Conservation (phyloP, 345 rosid genomes). For the Toxicodendron radicans region DNA sequence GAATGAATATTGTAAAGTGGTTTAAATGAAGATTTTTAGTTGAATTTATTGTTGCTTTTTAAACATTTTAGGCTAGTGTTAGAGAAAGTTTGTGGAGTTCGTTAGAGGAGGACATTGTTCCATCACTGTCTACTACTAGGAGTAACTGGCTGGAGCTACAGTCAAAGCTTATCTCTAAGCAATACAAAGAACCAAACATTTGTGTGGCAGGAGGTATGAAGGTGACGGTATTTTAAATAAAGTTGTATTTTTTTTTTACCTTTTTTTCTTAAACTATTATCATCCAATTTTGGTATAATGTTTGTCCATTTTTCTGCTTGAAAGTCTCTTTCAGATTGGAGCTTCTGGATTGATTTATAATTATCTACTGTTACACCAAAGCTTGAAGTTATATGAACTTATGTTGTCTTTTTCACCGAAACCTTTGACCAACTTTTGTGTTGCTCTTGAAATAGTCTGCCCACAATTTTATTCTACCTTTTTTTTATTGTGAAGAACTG, state of each 20-base stretch:
- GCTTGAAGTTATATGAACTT: constrained; percentile 7
- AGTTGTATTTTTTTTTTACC: constrained; percentile 6
- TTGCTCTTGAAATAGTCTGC: neutral
- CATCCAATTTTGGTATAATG: neutral
- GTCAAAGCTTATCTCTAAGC: constrained; percentile 68
- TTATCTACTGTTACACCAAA: neutral
- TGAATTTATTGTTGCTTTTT: constrained; percentile 14
- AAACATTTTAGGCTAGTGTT: constrained; percentile 56
- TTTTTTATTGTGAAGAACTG: too few species aligned
- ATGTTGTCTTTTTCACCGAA: neutral
- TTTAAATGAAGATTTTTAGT: constrained; percentile 16
- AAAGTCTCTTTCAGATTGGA: neutral
- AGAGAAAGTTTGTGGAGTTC: constrained; percentile 81
- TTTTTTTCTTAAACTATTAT: neutral
- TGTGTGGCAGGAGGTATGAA: constrained; percentile 98
- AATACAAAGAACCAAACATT: constrained; percentile 67
- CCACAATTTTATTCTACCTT: neutral
- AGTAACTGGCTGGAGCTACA: constrained; percentile 95
- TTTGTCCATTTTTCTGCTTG: neutral
- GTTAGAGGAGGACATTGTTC: constrained; percentile 87
- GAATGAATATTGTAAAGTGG: neutral
- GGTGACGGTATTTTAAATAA: constrained; percentile 32
- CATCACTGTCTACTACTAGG: constrained; percentile 67
- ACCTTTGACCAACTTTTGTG: neutral
- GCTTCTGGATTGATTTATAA: constrained; percentile 1